Evolutionary conservation across 2,329 filamentous ascomycete genomes (phyloP).

Genomic region (Ceratocystis lukuohia): DNA sequence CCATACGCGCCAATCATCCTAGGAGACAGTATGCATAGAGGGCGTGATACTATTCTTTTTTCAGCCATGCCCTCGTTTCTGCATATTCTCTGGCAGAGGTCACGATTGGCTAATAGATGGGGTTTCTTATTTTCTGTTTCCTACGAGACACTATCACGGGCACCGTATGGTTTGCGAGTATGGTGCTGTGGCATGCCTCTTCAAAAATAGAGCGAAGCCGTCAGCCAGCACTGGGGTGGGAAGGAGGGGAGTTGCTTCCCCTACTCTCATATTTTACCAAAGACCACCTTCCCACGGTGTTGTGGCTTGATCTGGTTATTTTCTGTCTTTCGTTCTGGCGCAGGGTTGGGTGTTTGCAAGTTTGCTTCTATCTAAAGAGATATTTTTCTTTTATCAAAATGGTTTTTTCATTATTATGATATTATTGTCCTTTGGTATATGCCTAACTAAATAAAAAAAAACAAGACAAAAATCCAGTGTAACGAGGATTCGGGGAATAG

Average conservation of each 20-base stretch:
- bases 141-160: not conserved
- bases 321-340: slow-evolving; percentile 15
- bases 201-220: not conserved
- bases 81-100: slow-evolving; percentile 2
- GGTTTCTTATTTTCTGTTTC: slow-evolving; percentile 22
- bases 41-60: slow-evolving; percentile 12
- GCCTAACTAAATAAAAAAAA: not conserved
- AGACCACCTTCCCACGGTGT: slow-evolving; percentile 1
- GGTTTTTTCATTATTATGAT: slow-evolving; percentile 19
- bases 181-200: not conserved
- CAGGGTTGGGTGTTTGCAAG: slow-evolving; percentile 15
- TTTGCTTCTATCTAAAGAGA: slow-evolving; percentile 14
- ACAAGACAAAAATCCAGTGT: too few species aligned
- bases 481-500: not conserved
- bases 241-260: not conserved
- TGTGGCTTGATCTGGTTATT: slow-evolving; percentile 7
- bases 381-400: slow-evolving; percentile 4
- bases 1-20: not conserved
- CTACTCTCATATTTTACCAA: not conserved
- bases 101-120: slow-evolving; percentile 6
- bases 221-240: not conserved
- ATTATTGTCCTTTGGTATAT: not conserved
- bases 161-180: too few species aligned
- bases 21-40: slow-evolving; percentile 10
- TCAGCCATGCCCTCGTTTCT: slow-evolving; percentile 8